phyloP scores from a whole-genome alignment of 352 stramenopile genomes.

The Pythium apleroticum region DNA sequence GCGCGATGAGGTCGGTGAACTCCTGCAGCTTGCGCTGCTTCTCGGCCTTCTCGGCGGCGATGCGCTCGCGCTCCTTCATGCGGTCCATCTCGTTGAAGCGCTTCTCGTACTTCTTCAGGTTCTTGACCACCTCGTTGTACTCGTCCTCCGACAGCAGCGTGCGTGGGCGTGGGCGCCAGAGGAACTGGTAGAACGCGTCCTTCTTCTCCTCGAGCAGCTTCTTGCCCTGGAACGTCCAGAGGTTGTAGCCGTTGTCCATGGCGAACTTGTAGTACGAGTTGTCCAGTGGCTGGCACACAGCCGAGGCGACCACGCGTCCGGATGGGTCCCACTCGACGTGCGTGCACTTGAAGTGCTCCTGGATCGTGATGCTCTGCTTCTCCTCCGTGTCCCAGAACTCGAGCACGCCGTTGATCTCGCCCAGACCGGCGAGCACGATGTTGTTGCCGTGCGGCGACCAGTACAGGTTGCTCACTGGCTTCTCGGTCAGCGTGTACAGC shows the following conservation, averaged over 20 bases:
- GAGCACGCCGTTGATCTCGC: conserved; percentile 94
- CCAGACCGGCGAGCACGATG: conserved; percentile 94
- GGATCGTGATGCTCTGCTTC: conserved; percentile 92
- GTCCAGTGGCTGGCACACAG: conserved; percentile 95
- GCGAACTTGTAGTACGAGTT: conserved; percentile 96
- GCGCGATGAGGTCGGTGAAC: conserved; percentile 69
- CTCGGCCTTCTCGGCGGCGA: conserved; percentile 61
- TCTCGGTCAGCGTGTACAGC: conserved; percentile 94
- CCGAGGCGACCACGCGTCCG: conserved; percentile 93
- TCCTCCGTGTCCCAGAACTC: conserved; percentile 98
- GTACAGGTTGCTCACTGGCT: conserved; percentile 95
- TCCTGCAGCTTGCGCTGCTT: conserved; percentile 69
- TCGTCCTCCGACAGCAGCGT: conserved; percentile 92
- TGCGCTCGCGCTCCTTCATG: conserved; percentile 77
- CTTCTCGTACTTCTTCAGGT: conserved; percentile 97
- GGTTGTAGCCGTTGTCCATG: conserved; percentile 99
- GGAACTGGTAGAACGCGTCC: conserved; percentile 96
- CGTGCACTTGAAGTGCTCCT: conserved; percentile 98
- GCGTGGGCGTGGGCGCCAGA: conserved; percentile 92
- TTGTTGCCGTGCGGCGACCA: conserved; percentile 95
- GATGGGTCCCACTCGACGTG: conserved; percentile 98
- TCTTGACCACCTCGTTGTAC: conserved; percentile 95
- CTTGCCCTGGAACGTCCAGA: conserved; percentile 98
- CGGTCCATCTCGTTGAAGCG: conserved; percentile 88
- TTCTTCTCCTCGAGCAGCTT: conserved; percentile 94